phyloP scores from a whole-genome alignment of 2,329 filamentous ascomycete species.

The Fusarium subtropicale region DNA sequence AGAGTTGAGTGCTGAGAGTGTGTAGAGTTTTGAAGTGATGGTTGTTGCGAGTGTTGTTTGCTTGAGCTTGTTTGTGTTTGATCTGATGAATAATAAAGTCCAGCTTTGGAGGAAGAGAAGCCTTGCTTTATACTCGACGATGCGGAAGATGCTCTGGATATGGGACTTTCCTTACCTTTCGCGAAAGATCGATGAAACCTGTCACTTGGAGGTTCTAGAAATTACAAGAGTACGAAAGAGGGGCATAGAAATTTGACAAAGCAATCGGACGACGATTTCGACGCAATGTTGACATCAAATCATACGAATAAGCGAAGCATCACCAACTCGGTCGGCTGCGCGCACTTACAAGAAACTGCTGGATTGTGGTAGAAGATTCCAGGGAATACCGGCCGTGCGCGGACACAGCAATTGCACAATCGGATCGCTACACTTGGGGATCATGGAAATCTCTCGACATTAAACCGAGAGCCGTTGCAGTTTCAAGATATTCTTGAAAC shows the following conservation, averaged over 20 bases:
- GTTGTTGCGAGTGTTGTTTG: slow-evolving; percentile 16
- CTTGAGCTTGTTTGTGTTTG: slow-evolving; percentile 43
- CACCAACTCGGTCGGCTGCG: slow-evolving; percentile 7
- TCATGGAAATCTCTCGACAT: background rate
- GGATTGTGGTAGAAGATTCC: slow-evolving; percentile 42
- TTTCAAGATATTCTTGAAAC: background rate
- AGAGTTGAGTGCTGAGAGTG: slow-evolving; percentile 43
- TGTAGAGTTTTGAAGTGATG: slow-evolving; percentile 30
- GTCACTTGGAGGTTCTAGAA: slow-evolving; percentile 45
- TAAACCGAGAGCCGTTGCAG: background rate
- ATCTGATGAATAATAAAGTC: slow-evolving; percentile 46
- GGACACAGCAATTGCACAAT: background rate
- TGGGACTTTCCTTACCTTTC: slow-evolving; percentile 33
- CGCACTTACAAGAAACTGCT: slow-evolving; percentile 32
- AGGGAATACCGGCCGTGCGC: slow-evolving; percentile 5
- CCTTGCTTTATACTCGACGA: slow-evolving; percentile 50
- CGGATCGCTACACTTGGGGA: background rate
- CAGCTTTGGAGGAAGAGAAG: slow-evolving; percentile 17
- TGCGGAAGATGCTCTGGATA: slow-evolving; percentile 12
- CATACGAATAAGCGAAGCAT: slow-evolving; percentile 18
- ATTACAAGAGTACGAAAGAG: slow-evolving; percentile 20
- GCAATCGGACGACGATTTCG: slow-evolving; percentile 8
- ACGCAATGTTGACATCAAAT: slow-evolving; percentile 31
- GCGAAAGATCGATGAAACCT: slow-evolving; percentile 34
- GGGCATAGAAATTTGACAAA: slow-evolving; percentile 24